Conservation (phyloP, 495 filamentous ascomycete species). For the Aspergillus ellipticus region DNA sequence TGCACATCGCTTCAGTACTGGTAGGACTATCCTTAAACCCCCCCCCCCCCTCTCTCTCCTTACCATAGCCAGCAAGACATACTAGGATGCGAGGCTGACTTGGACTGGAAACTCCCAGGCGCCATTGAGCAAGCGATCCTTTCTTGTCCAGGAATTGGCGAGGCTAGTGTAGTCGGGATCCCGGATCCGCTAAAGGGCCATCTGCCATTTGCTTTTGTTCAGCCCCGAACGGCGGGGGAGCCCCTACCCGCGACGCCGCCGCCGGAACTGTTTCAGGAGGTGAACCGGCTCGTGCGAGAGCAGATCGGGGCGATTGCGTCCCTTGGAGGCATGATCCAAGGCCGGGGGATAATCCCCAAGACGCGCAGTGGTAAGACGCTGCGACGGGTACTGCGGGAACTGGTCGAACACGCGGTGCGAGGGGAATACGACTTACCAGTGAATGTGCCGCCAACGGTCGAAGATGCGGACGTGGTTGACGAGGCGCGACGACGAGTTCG, state of each 20-base stretch:
- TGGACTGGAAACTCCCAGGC: slow-evolving; percentile 36
- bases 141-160: slow-evolving; percentile 69
- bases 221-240: slow-evolving; percentile 43
- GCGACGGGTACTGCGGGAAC: slow-evolving; percentile 71
- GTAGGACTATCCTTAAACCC: slow-evolving; percentile 36
- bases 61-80: not conserved
- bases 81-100: not conserved
- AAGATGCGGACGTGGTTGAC: slow-evolving; percentile 55
- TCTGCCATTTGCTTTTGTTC: slow-evolving; percentile 85
- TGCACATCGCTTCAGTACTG: slow-evolving; percentile 87
- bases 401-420: slow-evolving; percentile 61
- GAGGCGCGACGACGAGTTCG: slow-evolving; percentile 51
- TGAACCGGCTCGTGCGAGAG: slow-evolving; percentile 65
- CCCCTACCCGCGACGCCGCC: slow-evolving; percentile 43
- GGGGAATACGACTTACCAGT: slow-evolving; percentile 51
- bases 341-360: slow-evolving; percentile 87
- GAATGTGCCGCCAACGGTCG: slow-evolving; percentile 56
- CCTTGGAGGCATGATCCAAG: slow-evolving; percentile 78
- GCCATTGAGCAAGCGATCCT: slow-evolving; percentile 88
- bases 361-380: slow-evolving; percentile 86
- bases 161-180: slow-evolving; percentile 80
- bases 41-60: too few relatives aligned
- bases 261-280: slow-evolving; percentile 51
- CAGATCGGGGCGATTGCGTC: slow-evolving; percentile 86
- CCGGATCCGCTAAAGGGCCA: slow-evolving; percentile 85